Percentiles rank a stretch among this genome's conserved stretches.
These are phyloP conservation scores for Zymoseptoria crescenta DNA, from an alignment of 2,329 filamentous ascomycete species.

Conservation along the genomic window DNA sequence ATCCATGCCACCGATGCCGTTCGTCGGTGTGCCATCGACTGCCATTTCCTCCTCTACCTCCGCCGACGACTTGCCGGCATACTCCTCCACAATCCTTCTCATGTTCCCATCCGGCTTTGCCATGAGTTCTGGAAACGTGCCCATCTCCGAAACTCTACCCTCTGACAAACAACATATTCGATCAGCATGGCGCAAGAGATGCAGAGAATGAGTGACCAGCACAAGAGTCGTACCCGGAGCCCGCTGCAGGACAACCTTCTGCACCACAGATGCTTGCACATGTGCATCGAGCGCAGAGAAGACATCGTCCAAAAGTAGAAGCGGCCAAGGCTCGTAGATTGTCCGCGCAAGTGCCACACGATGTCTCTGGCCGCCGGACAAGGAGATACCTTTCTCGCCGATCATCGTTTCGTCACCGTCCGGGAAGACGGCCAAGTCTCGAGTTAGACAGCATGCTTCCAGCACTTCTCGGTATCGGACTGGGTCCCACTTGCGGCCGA, in stretches of 20 bases:
- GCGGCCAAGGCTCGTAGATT: conserved; percentile 38
- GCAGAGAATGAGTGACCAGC: conserved; percentile 5
- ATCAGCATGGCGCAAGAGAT: conserved; percentile 1
- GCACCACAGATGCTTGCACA: conserved; percentile 35
- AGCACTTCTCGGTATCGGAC: conserved; percentile 67
- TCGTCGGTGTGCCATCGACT: background rate
- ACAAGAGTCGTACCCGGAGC: background rate
- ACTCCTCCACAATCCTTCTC: conserved; percentile 3
- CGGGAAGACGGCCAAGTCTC: conserved; percentile 79
- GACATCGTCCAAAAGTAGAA: conserved; percentile 29
- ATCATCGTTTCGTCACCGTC: conserved; percentile 79
- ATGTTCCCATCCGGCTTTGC: background rate
- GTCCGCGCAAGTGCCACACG: conserved; percentile 81
- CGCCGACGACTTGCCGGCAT: background rate
- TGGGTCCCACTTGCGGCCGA: conserved; percentile 60
- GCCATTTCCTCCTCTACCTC: background rate
- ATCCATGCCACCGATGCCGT: background rate
- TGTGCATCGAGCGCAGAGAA: conserved; percentile 40
- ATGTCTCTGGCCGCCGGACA: conserved; percentile 86
- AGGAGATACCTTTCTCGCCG: conserved; percentile 81
- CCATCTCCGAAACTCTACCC: background rate
- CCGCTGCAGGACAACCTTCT: conserved; percentile 18
- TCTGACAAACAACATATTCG: background rate
- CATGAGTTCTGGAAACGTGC: background rate
- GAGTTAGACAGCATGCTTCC: conserved; percentile 31